Evolutionary conservation across 352 stramenopile species (phyloP), one percentile per base, ranked within the genome.

Genomic region (Pythium guiyangense): DNA sequence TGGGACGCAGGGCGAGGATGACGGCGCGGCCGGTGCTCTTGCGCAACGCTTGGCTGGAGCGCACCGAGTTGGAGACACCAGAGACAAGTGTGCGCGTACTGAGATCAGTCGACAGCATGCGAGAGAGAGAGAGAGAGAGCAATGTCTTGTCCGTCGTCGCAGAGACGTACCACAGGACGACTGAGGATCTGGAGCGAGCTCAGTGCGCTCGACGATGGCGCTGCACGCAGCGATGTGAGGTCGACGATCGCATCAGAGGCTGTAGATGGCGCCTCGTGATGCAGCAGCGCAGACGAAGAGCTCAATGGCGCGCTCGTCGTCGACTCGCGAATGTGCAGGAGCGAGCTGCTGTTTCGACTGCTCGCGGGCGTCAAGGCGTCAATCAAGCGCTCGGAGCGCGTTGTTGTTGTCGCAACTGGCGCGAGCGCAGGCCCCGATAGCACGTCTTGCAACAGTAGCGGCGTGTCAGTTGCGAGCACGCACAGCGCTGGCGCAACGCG

Each of bases 161-260:
- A 49, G 4, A 22, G 6, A 29, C 43, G 31, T 29, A 59, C 58
- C 40, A 59, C 50, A 17, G 51, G 51, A 5, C 52, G 55, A 26
- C 31, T 53, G 18, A 77, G 53, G 52, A 80, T 71, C 63, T 71
- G 71, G 14, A 80, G 60, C 15, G 71, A 66, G n/a, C 57, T 69
- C 44, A 53, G 62, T 31, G 59, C 53, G n/a, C 42, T 60, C 20
- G 60, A 80, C 18, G 43, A 69, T 22, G 60, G 52, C 4, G 63
- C 64, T 15, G 69, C 48, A n/a, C 71, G 71, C 35, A 77, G 62
- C 11, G 71, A 75, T 39, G 63, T 77, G 43, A 80, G 57, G 40
- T 80, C 63, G 22, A 80, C 50, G 26, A 77, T 66, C 48, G 50
- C 39, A 15, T 59, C 52, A 6, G 47, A 27, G 20, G 31, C 29